Evolutionary conservation across 2,329 filamentous ascomycete genomes (phyloP).

Genomic region (Colletotrichum aenigma): DNA sequence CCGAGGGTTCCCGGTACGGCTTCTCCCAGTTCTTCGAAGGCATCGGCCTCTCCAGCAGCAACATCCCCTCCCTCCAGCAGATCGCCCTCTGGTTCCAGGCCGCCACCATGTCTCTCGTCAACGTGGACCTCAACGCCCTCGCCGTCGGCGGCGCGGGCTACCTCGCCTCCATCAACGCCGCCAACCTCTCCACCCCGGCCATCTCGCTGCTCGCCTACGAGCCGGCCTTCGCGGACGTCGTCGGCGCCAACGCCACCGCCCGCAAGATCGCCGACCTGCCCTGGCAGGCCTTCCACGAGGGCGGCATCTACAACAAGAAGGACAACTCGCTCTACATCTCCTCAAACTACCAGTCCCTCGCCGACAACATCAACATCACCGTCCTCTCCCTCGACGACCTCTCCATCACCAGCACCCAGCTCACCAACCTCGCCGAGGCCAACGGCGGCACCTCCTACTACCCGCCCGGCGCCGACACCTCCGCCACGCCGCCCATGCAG

Average conservation of each 20-base stretch:
- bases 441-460: slow-evolving; percentile 26
- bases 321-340: slow-evolving; percentile 21
- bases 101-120: slow-evolving; percentile 10
- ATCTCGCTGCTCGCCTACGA: slow-evolving; percentile 18
- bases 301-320: slow-evolving; percentile 20
- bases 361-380: slow-evolving; percentile 22
- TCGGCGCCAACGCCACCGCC: slow-evolving; percentile 14
- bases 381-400: slow-evolving; percentile 24
- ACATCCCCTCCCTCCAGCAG: background rate
- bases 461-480: slow-evolving; percentile 17
- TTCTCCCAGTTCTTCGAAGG: slow-evolving; percentile 14
- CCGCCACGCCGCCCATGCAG: slow-evolving; percentile 23
- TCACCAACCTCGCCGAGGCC: slow-evolving; percentile 23
- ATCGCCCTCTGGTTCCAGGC: slow-evolving; percentile 1
- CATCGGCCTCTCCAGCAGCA: background rate
- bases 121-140: slow-evolving; percentile 14
- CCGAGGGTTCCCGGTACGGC: slow-evolving; percentile 12
- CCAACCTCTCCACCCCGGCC: slow-evolving; percentile 1
- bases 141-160: slow-evolving; percentile 18
- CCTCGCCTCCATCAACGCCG: slow-evolving; percentile 14
- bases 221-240: slow-evolving; percentile 4
- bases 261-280: slow-evolving; percentile 16
- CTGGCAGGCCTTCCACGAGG: slow-evolving; percentile 22
- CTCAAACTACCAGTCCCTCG: slow-evolving; percentile 15
- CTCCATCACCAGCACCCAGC: slow-evolving; percentile 20